Percentiles rank a stretch among this genome's conserved stretches.
Conservation (phyloP, 345 rosid genomes). For the Populus nigra region DNA sequence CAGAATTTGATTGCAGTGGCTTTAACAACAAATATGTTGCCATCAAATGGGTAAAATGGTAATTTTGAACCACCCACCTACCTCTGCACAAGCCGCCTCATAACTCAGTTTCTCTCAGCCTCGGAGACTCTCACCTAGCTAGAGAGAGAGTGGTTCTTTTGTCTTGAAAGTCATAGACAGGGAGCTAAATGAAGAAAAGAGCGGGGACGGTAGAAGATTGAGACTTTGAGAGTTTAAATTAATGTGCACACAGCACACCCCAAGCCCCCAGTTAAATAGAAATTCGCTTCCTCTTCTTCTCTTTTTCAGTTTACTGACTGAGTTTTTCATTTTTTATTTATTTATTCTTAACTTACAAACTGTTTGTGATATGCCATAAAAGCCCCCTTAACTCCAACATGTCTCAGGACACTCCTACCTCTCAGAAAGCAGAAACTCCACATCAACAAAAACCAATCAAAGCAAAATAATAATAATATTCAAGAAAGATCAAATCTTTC, state of each 20-base stretch:
- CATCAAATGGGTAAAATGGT: slow-evolving; percentile 20
- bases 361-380: slow-evolving; percentile 8
- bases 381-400: slow-evolving; percentile 54
- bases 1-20: slow-evolving; percentile 17
- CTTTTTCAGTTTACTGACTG: neutral
- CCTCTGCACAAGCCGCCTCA: slow-evolving; percentile 30
- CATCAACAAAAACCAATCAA: neutral
- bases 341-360: neutral
- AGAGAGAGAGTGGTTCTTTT: neutral
- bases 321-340: neutral
- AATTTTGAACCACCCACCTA: slow-evolving; percentile 11
- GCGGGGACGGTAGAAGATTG: neutral
- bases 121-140: neutral
- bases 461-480: neutral
- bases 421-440: neutral
- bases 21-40: neutral
- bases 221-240: neutral
- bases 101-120: slow-evolving; percentile 13
- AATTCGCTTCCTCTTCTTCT: slow-evolving; percentile 19
- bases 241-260: neutral
- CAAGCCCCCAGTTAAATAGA: neutral
- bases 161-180: neutral
- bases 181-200: slow-evolving; percentile 9
- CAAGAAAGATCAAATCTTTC: slow-evolving; percentile 6
- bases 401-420: slow-evolving; percentile 37